Conservation (phyloP, 108 stramenopile genomes). For the Mayamaea pseudoterrestris region DNA sequence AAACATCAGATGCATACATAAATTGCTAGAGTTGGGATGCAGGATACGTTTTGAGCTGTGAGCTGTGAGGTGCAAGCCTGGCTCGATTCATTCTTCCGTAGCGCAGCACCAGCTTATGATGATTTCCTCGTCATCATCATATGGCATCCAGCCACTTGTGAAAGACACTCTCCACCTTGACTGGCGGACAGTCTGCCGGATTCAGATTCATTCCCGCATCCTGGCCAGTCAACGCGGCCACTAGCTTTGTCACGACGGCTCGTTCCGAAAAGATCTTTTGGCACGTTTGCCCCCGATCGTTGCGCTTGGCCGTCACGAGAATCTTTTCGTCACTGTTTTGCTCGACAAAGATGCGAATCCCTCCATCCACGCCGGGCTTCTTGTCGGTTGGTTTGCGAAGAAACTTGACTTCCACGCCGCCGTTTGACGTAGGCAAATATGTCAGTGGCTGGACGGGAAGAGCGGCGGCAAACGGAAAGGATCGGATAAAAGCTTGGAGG, state of each 20-base stretch:
- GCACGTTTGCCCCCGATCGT: constrained; percentile 50
- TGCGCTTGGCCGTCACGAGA: constrained; percentile 38
- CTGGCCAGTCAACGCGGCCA: constrained; percentile 13
- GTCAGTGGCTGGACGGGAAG: constrained; percentile 70
- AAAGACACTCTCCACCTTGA: constrained; percentile 35
- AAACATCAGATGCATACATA: too few species aligned
- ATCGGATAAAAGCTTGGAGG: constrained; percentile 25
- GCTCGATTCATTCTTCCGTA: too few species aligned
- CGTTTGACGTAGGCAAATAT: constrained; percentile 46
- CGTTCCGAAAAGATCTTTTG: constrained; percentile 66
- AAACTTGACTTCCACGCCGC: constrained; percentile 52
- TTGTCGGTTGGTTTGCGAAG: constrained; percentile 62
- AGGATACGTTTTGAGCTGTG: too few species aligned
- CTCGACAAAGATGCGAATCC: constrained; percentile 41
- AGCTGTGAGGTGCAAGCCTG: too few species aligned
- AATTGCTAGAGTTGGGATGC: too few species aligned
- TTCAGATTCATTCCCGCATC: too few species aligned
- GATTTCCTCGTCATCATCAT: too few species aligned
- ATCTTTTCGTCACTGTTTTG: constrained; percentile 14
- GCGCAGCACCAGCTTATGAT: too few species aligned
- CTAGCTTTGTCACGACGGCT: constrained; percentile 36
- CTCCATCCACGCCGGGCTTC: constrained; percentile 60
- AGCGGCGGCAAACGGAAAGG: constrained; percentile 69
- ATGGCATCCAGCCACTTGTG: constrained; percentile 54
- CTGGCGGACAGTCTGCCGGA: constrained; percentile 5